phyloP scores from a whole-genome alignment of 495 filamentous ascomycete species.

The Podospora comata region DNA sequence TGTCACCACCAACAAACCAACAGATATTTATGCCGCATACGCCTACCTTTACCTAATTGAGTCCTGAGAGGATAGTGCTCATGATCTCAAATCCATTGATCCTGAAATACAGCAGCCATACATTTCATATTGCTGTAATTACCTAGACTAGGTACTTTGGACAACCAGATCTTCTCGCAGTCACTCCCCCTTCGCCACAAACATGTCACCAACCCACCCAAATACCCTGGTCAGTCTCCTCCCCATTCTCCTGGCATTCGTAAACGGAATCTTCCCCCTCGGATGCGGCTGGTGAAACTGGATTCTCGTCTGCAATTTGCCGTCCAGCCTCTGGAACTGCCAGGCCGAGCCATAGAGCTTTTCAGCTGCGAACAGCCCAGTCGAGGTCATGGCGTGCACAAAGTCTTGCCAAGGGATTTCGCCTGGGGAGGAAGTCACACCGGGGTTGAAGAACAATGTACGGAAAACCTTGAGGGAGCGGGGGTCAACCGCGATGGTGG shows the following conservation, averaged over 20 bases:
- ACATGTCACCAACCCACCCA: conserved; percentile 23
- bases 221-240: conserved; percentile 20
- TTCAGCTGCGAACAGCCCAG: conserved; percentile 41
- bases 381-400: conserved; percentile 48
- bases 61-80: no score
- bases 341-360: conserved; percentile 56
- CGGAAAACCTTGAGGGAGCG: conserved; percentile 37
- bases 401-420: conserved; percentile 55
- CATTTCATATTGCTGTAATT: no score
- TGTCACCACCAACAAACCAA: no score
- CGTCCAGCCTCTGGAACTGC: conserved; percentile 43
- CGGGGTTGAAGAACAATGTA: conserved; percentile 26
- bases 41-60: no score
- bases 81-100: no score
- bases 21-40: no score
- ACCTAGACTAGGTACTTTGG: no score
- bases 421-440: conserved; percentile 22
- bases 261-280: conserved; percentile 41
- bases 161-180: no score
- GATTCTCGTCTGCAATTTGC: conserved; percentile 40
- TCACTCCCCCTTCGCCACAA: conserved; percentile 14
- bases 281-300: conserved; percentile 53
- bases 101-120: no score
- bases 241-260: conserved; percentile 18
- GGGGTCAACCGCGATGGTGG: conserved; percentile 38